Evolutionary conservation across 768 basidiomycete species (phyloP).

Genomic region (Daedalea quercina): DNA sequence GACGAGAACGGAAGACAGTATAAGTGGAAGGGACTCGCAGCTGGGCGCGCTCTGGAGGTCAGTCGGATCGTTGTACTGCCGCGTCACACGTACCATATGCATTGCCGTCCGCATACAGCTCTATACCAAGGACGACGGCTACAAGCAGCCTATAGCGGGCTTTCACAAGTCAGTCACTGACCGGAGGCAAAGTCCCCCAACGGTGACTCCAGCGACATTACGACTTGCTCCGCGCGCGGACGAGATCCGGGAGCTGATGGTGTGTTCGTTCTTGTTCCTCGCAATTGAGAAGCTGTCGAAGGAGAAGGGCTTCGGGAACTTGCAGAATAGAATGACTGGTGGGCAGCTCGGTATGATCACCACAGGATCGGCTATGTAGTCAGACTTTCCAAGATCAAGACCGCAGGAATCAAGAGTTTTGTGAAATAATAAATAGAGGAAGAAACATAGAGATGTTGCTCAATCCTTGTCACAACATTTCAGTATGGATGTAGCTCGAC

Average conservation of each 20-base stretch:
- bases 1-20: slow-evolving; percentile 28
- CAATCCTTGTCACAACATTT: too few relatives aligned
- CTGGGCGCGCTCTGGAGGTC: slow-evolving; percentile 32
- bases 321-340: neutral
- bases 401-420: too few relatives aligned
- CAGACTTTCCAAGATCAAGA: too few relatives aligned
- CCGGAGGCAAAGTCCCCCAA: slow-evolving; percentile 13
- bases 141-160: slow-evolving; percentile 28
- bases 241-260: slow-evolving; percentile 30
- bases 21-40: slow-evolving; percentile 36
- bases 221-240: slow-evolving; percentile 25
- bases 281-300: slow-evolving; percentile 30
- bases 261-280: slow-evolving; percentile 35
- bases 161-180: slow-evolving; percentile 24
- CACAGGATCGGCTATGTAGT: too few relatives aligned
- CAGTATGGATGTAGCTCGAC: neutral
- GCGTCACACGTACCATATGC: neutral
- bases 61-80: neutral
- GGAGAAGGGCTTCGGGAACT: slow-evolving; percentile 23
- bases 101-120: slow-evolving; percentile 20
- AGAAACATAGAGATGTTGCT: too few relatives aligned
- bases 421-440: too few relatives aligned
- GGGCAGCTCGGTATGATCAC: neutral
- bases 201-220: slow-evolving; percentile 22
- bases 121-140: slow-evolving; percentile 27